Evolutionary conservation across 352 stramenopile genomes (phyloP), one percentile per base, ranked within the genome.

Genomic region (Phytophthora sp.): DNA sequence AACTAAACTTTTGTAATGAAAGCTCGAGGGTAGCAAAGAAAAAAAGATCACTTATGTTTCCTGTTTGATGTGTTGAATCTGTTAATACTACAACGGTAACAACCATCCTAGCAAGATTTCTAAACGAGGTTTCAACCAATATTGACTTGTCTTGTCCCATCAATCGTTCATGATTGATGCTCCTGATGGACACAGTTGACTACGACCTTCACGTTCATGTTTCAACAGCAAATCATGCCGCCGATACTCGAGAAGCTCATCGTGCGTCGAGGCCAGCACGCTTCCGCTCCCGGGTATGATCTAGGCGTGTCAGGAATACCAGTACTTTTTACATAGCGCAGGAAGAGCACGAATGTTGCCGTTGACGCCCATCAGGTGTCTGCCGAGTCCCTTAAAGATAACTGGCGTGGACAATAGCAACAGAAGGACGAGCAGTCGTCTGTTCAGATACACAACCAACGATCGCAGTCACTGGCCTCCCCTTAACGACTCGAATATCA

Each of bases 391-490:
- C 23, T 33, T 36, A 7, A n/a, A 36, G 20, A 61, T 60, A 54
- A 53, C 30, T 18, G 33, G 45, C 35, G 30, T 20, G 63, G 13
- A 57, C 54, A 63, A 68, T 63, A 68, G 57, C 63, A 46, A 20
- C 29, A 35, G 15, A 53, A 53, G 44, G 44, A 39, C 42, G 33
- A 57, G 57, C 60, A 30, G 41, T 47, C 57, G 65, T 69, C 52
- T 65, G 65, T 69, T 69, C 59, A 73, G 41, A 63, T 45, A 53
- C 49, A 66, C 62, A 70, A 62, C 55, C 63, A 66, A 61, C 45
- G 41, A 53, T 38, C 33, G 27, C 11, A 13, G 7, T 33, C 29
- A 33, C 39, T 46, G 39, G 20, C 12, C 36, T 57, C 26, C 7
- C 44, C 29, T 53, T 41, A 57, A 26, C 49, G 31, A 59, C 55